Percentiles rank a stretch among this genome's conserved stretches.
These are phyloP conservation scores for Annulohypoxylon truncatum DNA, from an alignment of 2,329 filamentous ascomycete genomes.

Conservation along the genomic window DNA sequence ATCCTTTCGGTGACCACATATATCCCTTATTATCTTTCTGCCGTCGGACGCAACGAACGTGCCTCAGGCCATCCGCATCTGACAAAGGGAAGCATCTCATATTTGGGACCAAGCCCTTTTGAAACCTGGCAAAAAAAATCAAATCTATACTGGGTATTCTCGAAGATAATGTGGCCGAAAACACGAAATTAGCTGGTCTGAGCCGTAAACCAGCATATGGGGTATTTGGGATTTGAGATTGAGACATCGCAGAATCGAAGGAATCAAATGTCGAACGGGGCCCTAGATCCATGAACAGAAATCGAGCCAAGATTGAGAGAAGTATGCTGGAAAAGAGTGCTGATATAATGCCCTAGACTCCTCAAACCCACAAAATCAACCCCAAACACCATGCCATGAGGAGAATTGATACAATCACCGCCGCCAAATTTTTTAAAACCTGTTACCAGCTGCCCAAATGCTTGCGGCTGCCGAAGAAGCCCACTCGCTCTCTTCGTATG, in stretches of 20 bases:
- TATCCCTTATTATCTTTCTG: constrained; percentile 28
- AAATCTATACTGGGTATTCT: constrained; percentile 53
- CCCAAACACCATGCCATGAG: constrained; percentile 52
- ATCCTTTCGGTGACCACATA: constrained; percentile 16
- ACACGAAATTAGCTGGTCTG: constrained; percentile 41
- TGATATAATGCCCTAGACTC: constrained; percentile 45
- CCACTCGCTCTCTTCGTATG: constrained; percentile 95
- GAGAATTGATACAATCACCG: constrained; percentile 45
- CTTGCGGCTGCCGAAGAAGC: constrained; percentile 83
- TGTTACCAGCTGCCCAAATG: constrained; percentile 78
- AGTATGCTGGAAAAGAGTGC: constrained; percentile 47
- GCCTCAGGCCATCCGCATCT: constrained; percentile 35
- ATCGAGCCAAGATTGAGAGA: constrained; percentile 46
- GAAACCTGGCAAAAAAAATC: constrained; percentile 46
- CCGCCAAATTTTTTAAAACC: constrained; percentile 58
- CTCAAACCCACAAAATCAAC: constrained; percentile 41
- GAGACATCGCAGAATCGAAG: constrained; percentile 45
- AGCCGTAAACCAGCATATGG: constrained; percentile 39
- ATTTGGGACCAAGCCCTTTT: constrained; percentile 44
- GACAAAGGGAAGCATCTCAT: constrained; percentile 51
- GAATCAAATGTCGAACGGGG: constrained; percentile 34
- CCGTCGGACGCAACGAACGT: constrained; percentile 28
- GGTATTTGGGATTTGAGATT: constrained; percentile 48
- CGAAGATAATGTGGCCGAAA: constrained; percentile 44
- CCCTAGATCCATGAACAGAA: constrained; percentile 45